A percentile compares a stretch with the other conserved stretches of the same genome.
Conservation (phyloP, 371 early-diverging fungal species). For the Apophysomyces elegans region DNA sequence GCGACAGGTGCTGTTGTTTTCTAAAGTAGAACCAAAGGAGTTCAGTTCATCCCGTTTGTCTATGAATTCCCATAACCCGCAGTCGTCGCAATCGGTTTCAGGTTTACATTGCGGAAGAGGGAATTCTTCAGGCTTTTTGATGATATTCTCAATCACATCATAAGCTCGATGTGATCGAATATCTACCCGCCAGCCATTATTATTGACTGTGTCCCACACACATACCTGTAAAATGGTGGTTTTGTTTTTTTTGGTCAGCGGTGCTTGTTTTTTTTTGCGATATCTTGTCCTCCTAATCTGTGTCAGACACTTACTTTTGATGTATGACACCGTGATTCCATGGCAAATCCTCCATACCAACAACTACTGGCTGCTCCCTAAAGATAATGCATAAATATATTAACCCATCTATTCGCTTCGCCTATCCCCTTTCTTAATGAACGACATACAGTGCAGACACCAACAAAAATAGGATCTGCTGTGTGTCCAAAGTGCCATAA, state of each 20-base stretch:
- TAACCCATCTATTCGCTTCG: neutral
- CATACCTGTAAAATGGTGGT: conserved; percentile 44
- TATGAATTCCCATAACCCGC: conserved; percentile 73
- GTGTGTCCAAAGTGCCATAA: conserved; percentile 94
- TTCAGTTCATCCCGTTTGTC: conserved; percentile 36
- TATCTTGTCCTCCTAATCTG: neutral
- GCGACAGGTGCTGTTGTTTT: too few relatives aligned
- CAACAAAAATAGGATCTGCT: conserved; percentile 93
- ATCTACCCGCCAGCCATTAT: conserved; percentile 73
- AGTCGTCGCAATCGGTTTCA: conserved; percentile 71
- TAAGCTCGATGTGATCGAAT: conserved; percentile 80
- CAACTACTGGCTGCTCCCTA: conserved; percentile 79
- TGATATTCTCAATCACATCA: conserved; percentile 79
- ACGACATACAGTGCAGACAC: conserved; percentile 72
- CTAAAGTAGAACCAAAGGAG: too few relatives aligned
- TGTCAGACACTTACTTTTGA: conserved; percentile 39
- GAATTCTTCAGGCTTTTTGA: conserved; percentile 61
- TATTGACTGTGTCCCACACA: conserved; percentile 71
- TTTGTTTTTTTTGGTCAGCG: too few relatives aligned
- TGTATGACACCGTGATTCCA: conserved; percentile 74
- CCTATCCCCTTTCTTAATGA: neutral
- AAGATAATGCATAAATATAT: conserved; percentile 3
- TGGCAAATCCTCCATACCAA: conserved; percentile 89
- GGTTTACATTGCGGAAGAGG: conserved; percentile 58
- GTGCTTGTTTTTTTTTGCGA: neutral